Base-by-base conservation (phyloP, 2,329 filamentous ascomycete species). In the Ophiostoma angusticollis region DNA sequence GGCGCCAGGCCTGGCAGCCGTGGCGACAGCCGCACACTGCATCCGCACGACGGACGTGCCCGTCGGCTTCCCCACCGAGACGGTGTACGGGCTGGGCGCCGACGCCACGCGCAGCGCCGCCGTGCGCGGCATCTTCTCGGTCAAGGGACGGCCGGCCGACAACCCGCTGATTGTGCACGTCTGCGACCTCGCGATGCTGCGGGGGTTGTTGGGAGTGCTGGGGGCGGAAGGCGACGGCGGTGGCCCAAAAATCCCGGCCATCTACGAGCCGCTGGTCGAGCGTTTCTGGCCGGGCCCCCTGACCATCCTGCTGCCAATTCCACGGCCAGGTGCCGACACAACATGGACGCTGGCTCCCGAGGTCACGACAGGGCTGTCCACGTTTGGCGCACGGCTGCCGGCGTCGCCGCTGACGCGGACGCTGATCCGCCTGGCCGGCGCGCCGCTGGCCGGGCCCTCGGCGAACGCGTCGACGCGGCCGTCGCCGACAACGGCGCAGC, bases 111-210 rank as follows among this genome's bases (percentile, higher is more conserved):
- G 85, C 50, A 85, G 79, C 52, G 67, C 64, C 18, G 82, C 89
- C 2, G 89, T 96, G 6, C 77, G 72, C 53, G 87, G 86, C n/a
- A 98, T 98, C 49, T 98, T 91, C 58, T 69, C 74, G 17, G 86
- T 84, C 37, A 98, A 98, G 62, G 82, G 85, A 40, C 67, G 91
- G 40, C 91, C 91, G 4, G 82, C 81, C 6, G 91, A 98, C 55
- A 98, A 98, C 57, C 91, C 91, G 14, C 72, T 98, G 42, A 98
- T 98, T 49, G 78, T 95, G 18, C 91, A 98, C 58, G 69, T 96
- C 39, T 78, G 80, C 51, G 91, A 91, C 39, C 60, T 95, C 9
- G 61, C 70, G 17, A 91, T 93, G 71, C 63, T 93, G 41, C 68
- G 80, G 39, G 59, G 60, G 4, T 58, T 93, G 9, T 62, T 93